Percentiles rank a stretch among this genome's conserved stretches.
Conservation (phyloP, 2,329 filamentous ascomycete genomes). For the Colletotrichum sp. region DNA sequence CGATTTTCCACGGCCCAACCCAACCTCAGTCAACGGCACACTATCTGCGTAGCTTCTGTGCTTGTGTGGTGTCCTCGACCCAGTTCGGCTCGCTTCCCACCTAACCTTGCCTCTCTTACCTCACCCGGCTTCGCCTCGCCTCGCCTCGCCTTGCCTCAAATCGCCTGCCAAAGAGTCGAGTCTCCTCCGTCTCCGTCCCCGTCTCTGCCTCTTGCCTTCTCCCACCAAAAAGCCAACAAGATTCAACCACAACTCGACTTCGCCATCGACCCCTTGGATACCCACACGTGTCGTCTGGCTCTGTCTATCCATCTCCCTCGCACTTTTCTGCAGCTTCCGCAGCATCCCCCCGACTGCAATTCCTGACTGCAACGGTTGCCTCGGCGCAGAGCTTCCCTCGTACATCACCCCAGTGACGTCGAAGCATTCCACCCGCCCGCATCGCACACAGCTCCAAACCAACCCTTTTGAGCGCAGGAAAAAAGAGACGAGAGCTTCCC, state of each 20-base stretch:
- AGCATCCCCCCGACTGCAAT: not conserved
- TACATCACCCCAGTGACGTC: conserved; percentile 20
- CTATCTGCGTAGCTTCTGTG: not conserved
- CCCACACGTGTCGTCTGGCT: conserved; percentile 6
- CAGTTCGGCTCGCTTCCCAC: not conserved
- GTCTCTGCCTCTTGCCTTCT: not conserved
- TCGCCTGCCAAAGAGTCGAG: not conserved
- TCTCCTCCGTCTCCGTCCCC: not conserved
- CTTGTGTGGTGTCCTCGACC: not conserved
- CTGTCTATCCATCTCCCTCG: not conserved
- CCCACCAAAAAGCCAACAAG: not conserved
- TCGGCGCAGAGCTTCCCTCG: conserved; percentile 5
- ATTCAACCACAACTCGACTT: not conserved
- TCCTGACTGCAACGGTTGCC: not conserved
- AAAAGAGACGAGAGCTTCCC: not conserved
- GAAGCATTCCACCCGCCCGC: conserved; percentile 15
- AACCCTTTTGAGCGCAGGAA: not conserved
- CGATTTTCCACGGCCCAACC: conserved; percentile 14
- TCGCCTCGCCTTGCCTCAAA: not conserved
- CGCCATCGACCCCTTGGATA: not conserved
- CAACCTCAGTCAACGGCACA: not conserved
- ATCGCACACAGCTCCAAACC: conserved; percentile 8
- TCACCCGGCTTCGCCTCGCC: not conserved
- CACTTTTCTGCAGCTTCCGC: not conserved
- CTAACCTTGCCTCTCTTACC: not conserved